Base-by-base conservation (phyloP, 257 asterid genomes). In the Solanum virginianum region DNA sequence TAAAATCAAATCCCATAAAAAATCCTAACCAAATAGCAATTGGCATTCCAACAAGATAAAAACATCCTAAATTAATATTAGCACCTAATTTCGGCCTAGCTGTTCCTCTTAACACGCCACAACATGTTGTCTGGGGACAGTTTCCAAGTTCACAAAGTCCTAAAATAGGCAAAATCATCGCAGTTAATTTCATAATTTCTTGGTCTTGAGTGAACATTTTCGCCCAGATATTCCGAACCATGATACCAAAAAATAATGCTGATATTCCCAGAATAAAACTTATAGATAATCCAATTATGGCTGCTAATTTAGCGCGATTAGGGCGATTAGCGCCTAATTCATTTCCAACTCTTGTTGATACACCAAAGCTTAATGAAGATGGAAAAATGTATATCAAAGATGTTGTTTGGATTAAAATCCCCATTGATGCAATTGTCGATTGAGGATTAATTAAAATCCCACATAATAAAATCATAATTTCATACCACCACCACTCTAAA, bases 401-500 rank as follows among this genome's bases (percentile, higher is more conserved):
- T 29, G 92, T 89, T 5, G 88, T 88, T 43, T 89, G 92, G 14
- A 89, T 89, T 69, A 89, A 82, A 17, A 88, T 83, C 7, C 92
- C 92, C 89, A 88, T 89, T 6, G 92, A 89, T 1, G 92, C 87
- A 70, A 90, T 89, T 0, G 90, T 86, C 10, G 87, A 84, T 60
- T 77, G 85, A 9, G 92, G 92, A 56, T 90, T 86, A 8, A 86
- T 5, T 12, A 90, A 80, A 15, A 90, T 72, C 6, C 92, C 92
- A 20, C 92, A 88, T 0, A 90, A 39, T 81, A 90, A 65, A 62
- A 88, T 86, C 92, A 88, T 90, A 15, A 90, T 85, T 60, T 90
- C 92, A 36, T 90, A 90, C 92, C 92, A 90, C 92, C 92, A 90
- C 92, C 92, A 90, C 53, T 90, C 92, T 4, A 90, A 59, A 56